A percentile compares a stretch with the other conserved stretches of the same genome.
phyloP scores from a whole-genome alignment of 495 filamentous ascomycete genomes.

The Penicillium crystallinum region DNA sequence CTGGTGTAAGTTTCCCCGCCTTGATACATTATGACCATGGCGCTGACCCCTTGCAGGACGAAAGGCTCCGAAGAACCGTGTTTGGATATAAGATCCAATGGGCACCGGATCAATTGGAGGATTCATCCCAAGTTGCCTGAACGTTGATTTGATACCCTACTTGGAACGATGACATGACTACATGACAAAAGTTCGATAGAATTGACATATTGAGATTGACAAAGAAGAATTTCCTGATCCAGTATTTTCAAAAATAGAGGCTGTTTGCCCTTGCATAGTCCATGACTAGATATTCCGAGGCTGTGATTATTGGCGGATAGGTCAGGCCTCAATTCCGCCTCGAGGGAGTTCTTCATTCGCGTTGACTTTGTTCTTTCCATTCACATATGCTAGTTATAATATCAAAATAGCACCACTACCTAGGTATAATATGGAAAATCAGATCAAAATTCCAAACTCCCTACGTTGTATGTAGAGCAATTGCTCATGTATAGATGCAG shows the following conservation, averaged over 20 bases:
- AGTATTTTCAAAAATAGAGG: too few species aligned
- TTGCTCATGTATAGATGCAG: background rate
- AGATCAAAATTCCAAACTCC: too few species aligned
- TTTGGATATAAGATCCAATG: slow-evolving; percentile 67
- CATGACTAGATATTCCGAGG: too few species aligned
- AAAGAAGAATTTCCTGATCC: background rate
- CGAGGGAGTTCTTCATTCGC: too few species aligned
- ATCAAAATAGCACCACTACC: too few species aligned
- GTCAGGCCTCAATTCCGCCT: too few species aligned
- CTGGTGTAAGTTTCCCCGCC: slow-evolving; percentile 49
- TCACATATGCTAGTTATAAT: too few species aligned
- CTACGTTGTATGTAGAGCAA: too few species aligned
- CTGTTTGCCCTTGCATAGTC: too few species aligned
- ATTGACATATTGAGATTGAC: background rate
- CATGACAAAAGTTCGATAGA: slow-evolving; percentile 12
- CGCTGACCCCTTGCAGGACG: slow-evolving; percentile 44
- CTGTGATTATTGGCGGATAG: too few species aligned
- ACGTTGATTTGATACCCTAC: slow-evolving; percentile 21
- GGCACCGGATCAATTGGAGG: slow-evolving; percentile 27
- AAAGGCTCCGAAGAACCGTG: slow-evolving; percentile 69
- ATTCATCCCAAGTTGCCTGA: slow-evolving; percentile 5
- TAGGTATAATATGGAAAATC: too few species aligned
- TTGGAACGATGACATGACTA: slow-evolving; percentile 13
- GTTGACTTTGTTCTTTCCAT: too few species aligned
- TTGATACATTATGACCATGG: background rate